A percentile compares a stretch with the other conserved stretches of the same genome.
These are phyloP conservation scores for Funneliformis caledonium DNA, from an alignment of 371 early-diverging fungal genomes.

Conservation along the genomic window DNA sequence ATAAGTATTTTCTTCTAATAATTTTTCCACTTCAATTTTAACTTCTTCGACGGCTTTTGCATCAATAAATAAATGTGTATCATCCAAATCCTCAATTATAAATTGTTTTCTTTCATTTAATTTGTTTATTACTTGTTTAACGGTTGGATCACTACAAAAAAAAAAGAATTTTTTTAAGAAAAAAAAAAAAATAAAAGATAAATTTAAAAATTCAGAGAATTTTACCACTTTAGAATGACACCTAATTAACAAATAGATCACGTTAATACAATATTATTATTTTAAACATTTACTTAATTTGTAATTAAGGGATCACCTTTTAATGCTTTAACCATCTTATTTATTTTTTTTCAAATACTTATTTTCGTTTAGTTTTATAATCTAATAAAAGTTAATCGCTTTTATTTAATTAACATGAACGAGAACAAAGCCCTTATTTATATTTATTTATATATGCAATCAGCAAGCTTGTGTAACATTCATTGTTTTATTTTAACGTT, in stretches of 20 bases:
- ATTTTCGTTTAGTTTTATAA: too few relatives aligned
- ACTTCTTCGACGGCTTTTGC: constrained; percentile 65
- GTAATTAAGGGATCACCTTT: not conserved
- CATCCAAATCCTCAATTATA: constrained; percentile 88
- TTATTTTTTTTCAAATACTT: not conserved
- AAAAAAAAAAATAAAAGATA: not conserved
- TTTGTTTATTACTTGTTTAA: constrained; percentile 79
- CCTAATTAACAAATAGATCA: not conserved
- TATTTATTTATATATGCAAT: not conserved
- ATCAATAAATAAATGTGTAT: constrained; percentile 84
- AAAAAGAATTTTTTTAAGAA: too few relatives aligned
- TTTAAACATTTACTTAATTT: not conserved
- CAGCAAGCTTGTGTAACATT: not conserved
- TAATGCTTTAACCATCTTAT: constrained; percentile 14
- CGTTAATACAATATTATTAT: not conserved
- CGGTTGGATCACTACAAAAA: constrained; percentile 70
- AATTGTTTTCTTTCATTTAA: constrained; percentile 76
- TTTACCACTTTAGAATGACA: constrained; percentile 14
- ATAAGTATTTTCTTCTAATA: constrained; percentile 81
- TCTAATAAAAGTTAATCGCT: too few relatives aligned
- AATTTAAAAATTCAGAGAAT: not conserved
- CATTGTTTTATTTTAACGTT: not conserved
- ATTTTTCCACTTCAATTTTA: constrained; percentile 70
- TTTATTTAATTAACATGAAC: too few relatives aligned
- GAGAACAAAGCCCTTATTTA: too few relatives aligned